A percentile compares a stretch with the other conserved stretches of the same genome.
Evolutionary conservation across 495 filamentous ascomycete genomes (phyloP).

Genomic region (Hypoxylon fuscum): DNA sequence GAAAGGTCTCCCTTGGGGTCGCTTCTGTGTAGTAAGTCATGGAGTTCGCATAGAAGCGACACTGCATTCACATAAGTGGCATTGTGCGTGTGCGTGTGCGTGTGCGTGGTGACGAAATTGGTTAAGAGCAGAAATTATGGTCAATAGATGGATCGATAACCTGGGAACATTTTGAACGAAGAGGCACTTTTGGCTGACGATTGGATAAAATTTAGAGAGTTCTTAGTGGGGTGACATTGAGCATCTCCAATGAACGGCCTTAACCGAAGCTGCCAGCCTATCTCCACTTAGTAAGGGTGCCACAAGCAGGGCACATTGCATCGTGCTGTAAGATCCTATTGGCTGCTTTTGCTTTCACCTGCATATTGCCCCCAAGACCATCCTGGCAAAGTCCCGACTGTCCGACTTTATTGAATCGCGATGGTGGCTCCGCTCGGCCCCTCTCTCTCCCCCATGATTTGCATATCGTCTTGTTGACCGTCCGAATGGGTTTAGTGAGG

Average conservation of each 20-base stretch:
- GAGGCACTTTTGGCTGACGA: conserved; percentile 12
- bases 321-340: conserved; percentile 30
- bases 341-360: conserved; percentile 11
- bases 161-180: conserved; percentile 17
- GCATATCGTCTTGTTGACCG: conserved; percentile 18
- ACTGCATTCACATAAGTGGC: not conserved
- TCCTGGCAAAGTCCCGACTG: conserved; percentile 29
- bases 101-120: too few species aligned
- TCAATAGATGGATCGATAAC: conserved; percentile 12
- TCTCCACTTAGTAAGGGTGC: conserved; percentile 15
- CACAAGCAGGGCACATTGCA: conserved; percentile 27
- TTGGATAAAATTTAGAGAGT: conserved; percentile 15
- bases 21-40: conserved; percentile 20
- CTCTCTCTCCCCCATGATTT: conserved; percentile 24
- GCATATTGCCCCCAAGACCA: conserved; percentile 26
- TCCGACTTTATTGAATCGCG: conserved; percentile 31
- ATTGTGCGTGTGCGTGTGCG: too few species aligned
- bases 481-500: conserved; percentile 29
- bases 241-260: conserved; percentile 37
- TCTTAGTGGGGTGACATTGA: conserved; percentile 12
- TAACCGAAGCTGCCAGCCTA: conserved; percentile 22
- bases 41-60: conserved; percentile 5
- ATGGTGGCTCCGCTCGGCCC: conserved; percentile 25
- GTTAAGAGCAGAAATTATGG: too few species aligned
- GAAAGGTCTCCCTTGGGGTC: not conserved